These are phyloP conservation scores for Hypoxylon sp. DNA, from an alignment of 2,329 filamentous ascomycete species.

Conservation along the genomic window DNA sequence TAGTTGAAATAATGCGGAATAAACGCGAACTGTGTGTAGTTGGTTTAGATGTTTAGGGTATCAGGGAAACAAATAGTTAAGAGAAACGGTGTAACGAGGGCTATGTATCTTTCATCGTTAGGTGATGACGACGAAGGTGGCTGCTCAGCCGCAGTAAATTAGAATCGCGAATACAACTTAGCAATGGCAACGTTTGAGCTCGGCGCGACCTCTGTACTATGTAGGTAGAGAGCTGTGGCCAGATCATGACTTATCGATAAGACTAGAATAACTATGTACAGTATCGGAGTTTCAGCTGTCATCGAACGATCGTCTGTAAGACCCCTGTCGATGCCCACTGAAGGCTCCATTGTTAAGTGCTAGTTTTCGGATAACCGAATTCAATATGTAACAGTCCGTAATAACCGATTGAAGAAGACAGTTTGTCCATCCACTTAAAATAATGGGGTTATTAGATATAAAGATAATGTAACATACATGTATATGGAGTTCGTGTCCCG, in stretches of 20 bases:
- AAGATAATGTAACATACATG: neutral
- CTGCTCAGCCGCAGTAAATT: constrained; percentile 31
- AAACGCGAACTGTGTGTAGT: neutral
- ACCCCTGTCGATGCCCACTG: constrained; percentile 11
- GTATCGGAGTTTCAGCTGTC: constrained; percentile 17
- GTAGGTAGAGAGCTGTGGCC: constrained; percentile 23
- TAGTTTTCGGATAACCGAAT: constrained; percentile 15
- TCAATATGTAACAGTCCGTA: constrained; percentile 22
- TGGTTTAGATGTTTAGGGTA: neutral
- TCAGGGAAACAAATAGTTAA: constrained; percentile 20
- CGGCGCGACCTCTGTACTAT: constrained; percentile 4
- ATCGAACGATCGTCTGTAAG: neutral
- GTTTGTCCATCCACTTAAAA: constrained; percentile 27
- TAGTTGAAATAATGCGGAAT: constrained; percentile 11
- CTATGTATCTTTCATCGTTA: constrained; percentile 41
- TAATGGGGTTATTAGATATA: constrained; percentile 9
- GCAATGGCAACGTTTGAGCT: constrained; percentile 12
- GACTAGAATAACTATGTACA: constrained; percentile 8
- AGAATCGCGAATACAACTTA: constrained; percentile 8
- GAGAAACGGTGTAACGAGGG: constrained; percentile 27
- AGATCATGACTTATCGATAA: constrained; percentile 35
- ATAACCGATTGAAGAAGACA: constrained; percentile 26
- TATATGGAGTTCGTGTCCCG: constrained; percentile 6
- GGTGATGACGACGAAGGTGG: constrained; percentile 47
- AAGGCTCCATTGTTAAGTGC: neutral